Percentiles rank a stretch among this genome's conserved stretches.
phyloP scores from a whole-genome alignment of 768 basidiomycete genomes.

The Podaxis sp. region DNA sequence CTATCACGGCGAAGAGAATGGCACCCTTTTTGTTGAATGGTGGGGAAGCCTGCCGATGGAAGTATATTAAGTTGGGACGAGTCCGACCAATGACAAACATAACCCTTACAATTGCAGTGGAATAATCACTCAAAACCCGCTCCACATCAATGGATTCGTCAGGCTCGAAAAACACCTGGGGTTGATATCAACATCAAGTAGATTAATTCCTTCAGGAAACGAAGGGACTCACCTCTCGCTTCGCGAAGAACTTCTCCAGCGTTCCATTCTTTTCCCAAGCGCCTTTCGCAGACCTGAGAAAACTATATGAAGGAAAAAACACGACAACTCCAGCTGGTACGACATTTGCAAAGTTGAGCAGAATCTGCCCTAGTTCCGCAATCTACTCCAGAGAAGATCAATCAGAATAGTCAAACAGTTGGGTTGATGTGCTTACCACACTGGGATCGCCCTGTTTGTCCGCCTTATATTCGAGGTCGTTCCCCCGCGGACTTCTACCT shows the following conservation, averaged over 20 bases:
- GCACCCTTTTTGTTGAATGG: constrained; percentile 54
- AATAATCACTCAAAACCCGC: constrained; percentile 69
- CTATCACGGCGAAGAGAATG: constrained; percentile 90
- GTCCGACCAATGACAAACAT: not conserved
- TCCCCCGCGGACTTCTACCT: constrained; percentile 70
- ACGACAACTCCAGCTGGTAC: constrained; percentile 89
- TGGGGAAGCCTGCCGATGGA: constrained; percentile 12
- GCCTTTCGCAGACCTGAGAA: constrained; percentile 63
- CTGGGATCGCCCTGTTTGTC: constrained; percentile 62
- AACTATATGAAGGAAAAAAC: constrained; percentile 91
- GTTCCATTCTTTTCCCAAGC: constrained; percentile 65
- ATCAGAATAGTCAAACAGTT: not conserved
- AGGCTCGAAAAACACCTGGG: constrained; percentile 88
- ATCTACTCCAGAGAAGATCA: constrained; percentile 43
- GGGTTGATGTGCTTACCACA: constrained; percentile 45
- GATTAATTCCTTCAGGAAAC: not conserved
- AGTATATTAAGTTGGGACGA: not conserved
- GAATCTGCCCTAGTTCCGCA: constrained; percentile 76
- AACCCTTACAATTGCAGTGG: constrained; percentile 39
- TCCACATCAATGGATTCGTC: constrained; percentile 73
- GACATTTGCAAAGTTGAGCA: constrained; percentile 76
- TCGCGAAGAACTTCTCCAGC: constrained; percentile 56
- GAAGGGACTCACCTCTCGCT: constrained; percentile 63
- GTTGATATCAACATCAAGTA: constrained; percentile 3
- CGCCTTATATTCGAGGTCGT: constrained; percentile 78